A percentile compares a stretch with the other conserved stretches of the same genome.
These are phyloP conservation scores for Scleromitrula shiraiana DNA, from an alignment of 2,329 filamentous ascomycete species.

Conservation along the genomic window DNA sequence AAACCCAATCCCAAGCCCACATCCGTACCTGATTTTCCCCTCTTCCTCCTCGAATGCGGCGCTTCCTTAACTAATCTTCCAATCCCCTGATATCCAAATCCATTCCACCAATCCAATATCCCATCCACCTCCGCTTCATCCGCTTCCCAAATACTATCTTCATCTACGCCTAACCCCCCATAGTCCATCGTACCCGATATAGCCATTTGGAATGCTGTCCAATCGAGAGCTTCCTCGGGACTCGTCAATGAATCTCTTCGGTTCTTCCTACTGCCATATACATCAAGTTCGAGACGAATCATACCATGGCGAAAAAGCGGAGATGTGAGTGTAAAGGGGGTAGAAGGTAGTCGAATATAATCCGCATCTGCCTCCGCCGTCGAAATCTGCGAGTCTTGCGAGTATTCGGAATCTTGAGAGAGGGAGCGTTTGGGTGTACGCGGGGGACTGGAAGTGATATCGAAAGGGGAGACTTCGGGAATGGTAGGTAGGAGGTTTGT, in stretches of 20 bases:
- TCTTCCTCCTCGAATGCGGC: conserved; percentile 1
- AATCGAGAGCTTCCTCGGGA: conserved; percentile 48
- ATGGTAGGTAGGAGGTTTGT: conserved; percentile 34
- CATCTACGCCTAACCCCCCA: conserved; percentile 23
- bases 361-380: neutral
- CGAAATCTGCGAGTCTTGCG: neutral
- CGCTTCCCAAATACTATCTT: conserved; percentile 13
- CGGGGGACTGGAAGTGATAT: conserved; percentile 3
- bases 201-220: conserved; percentile 59
- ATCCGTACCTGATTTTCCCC: neutral
- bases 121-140: conserved; percentile 19
- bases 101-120: conserved; percentile 20
- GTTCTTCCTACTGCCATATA: conserved; percentile 34
- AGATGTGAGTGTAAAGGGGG: conserved; percentile 41
- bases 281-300: conserved; percentile 43
- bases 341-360: conserved; percentile 34
- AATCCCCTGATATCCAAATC: conserved; percentile 16
- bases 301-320: conserved; percentile 47
- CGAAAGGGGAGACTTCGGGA: conserved; percentile 31
- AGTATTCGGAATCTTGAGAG: conserved; percentile 4
- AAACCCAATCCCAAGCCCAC: too few relatives aligned
- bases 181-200: conserved; percentile 50
- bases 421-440: conserved; percentile 2
- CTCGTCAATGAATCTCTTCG: conserved; percentile 16
- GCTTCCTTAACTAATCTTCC: conserved; percentile 14